These are phyloP conservation scores for Trichopus zeylanicus DNA, from an alignment of 116 monocot genomes.

Conservation along the genomic window DNA sequence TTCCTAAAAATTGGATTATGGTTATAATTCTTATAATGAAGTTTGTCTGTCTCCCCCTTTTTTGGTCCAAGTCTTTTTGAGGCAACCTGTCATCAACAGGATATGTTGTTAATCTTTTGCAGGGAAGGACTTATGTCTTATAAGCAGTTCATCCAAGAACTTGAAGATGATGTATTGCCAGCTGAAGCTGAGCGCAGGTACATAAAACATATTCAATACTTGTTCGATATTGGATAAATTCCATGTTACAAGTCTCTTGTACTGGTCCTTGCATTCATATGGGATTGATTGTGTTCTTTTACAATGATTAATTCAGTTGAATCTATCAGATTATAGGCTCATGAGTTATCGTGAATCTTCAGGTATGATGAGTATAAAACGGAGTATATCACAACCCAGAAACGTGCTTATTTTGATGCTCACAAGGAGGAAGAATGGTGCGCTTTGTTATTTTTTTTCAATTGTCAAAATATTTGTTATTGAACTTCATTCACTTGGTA, in stretches of 20 bases:
- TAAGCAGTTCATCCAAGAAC: constrained; percentile 99
- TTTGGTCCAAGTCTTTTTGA: neutral
- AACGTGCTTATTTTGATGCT: constrained; percentile 83
- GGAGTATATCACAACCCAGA: constrained; percentile 97
- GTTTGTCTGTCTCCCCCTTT: neutral
- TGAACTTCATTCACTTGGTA: neutral
- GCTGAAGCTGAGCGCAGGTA: constrained; percentile 95
- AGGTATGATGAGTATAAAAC: constrained; percentile 93
- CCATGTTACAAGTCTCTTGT: too few relatives aligned
- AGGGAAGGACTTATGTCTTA: constrained; percentile 99
- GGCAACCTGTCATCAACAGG: neutral
- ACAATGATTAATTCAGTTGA: too few relatives aligned
- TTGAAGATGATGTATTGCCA: constrained; percentile 96
- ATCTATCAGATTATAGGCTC: too few relatives aligned
- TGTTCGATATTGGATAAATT: too few relatives aligned
- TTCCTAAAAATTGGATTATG: too few relatives aligned
- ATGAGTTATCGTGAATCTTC: neutral
- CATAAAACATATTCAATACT: neutral
- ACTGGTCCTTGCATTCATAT: neutral
- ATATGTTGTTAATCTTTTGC: constrained; percentile 7
- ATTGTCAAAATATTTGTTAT: neutral
- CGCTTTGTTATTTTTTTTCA: neutral
- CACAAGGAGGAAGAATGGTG: constrained; percentile 93
- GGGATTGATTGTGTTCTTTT: too few relatives aligned
- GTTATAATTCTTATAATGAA: too few relatives aligned